A percentile compares a stretch with the other conserved stretches of the same genome.
These are phyloP conservation scores for Blastobotrys ciferrii DNA, from an alignment of 1,139 yeast species.

Conservation along the genomic window DNA sequence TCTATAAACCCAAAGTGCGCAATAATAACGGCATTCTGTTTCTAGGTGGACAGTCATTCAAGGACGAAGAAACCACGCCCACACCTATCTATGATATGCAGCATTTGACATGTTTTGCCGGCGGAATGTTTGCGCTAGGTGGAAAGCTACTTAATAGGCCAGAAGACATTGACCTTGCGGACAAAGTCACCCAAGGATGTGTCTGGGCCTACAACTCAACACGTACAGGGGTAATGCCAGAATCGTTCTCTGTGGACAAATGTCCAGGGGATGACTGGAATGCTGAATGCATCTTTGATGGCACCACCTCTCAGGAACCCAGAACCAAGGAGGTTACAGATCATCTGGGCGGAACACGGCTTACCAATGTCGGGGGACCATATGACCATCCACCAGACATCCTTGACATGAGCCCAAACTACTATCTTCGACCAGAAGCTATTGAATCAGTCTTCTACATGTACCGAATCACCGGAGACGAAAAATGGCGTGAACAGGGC, in stretches of 20 bases:
- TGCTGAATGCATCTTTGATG: conserved; percentile 8
- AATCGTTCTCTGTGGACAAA: conserved; percentile 39
- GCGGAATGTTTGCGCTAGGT: conserved; percentile 58
- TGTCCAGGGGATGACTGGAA: conserved; percentile 32
- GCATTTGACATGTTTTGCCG: conserved; percentile 70
- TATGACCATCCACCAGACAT: conserved; percentile 39
- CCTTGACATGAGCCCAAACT: conserved; percentile 46
- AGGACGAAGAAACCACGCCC: neutral
- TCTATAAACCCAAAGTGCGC: conserved; percentile 44
- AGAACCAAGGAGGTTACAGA: too few relatives aligned
- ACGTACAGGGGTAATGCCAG: conserved; percentile 47
- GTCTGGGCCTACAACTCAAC: conserved; percentile 55
- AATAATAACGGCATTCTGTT: conserved; percentile 46
- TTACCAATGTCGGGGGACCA: neutral
- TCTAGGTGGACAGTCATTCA: conserved; percentile 44
- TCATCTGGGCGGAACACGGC: neutral
- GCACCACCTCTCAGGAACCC: too few relatives aligned
- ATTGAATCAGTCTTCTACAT: conserved; percentile 72
- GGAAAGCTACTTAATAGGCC: conserved; percentile 52
- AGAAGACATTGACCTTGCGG: conserved; percentile 57
- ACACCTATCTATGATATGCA: conserved; percentile 41
- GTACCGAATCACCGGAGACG: conserved; percentile 73
- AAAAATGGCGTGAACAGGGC: conserved; percentile 66
- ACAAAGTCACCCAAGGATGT: conserved; percentile 65
- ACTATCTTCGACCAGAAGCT: conserved; percentile 69